A percentile compares a stretch with the other conserved stretches of the same genome.
Conservation (phyloP, 1,284 basidiomycete genomes). For the Ganoderma leucocontextum region DNA sequence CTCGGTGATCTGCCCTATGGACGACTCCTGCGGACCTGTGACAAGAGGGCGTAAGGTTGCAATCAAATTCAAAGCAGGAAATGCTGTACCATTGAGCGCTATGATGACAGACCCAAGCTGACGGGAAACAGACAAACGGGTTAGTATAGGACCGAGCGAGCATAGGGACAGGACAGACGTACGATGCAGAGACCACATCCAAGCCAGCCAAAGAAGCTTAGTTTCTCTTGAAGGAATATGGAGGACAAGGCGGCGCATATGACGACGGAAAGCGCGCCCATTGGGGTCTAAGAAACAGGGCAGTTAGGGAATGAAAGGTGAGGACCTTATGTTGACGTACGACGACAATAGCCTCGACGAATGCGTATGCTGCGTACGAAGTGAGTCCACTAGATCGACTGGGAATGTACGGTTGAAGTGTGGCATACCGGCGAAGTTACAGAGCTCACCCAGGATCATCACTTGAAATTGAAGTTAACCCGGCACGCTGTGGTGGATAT, state of each 20-base stretch:
- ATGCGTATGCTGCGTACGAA: slow-evolving; percentile 77
- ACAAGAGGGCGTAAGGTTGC: slow-evolving; percentile 11
- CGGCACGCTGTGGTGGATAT: not conserved
- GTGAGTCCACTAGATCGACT: not conserved
- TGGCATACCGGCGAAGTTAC: slow-evolving; percentile 81
- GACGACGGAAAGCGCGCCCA: slow-evolving; percentile 96
- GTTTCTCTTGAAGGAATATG: slow-evolving; percentile 91
- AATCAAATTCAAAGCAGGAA: slow-evolving; percentile 4
- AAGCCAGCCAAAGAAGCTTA: slow-evolving; percentile 93
- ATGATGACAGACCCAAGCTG: slow-evolving; percentile 90
- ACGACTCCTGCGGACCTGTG: slow-evolving; percentile 81
- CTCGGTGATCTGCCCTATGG: slow-evolving; percentile 80
- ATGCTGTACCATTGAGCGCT: slow-evolving; percentile 69
- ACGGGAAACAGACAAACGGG: slow-evolving; percentile 11
- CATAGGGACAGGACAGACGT: slow-evolving; percentile 38
- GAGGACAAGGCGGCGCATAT: slow-evolving; percentile 94
- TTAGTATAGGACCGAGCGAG: not conserved
- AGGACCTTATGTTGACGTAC: slow-evolving; percentile 53
- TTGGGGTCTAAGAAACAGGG: slow-evolving; percentile 72
- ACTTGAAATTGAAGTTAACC: slow-evolving; percentile 49
- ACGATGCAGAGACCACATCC: slow-evolving; percentile 91
- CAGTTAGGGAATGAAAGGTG: not conserved
- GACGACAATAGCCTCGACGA: slow-evolving; percentile 89
- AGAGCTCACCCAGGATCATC: slow-evolving; percentile 84
- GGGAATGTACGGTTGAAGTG: not conserved